Evolutionary conservation across 2,329 filamentous ascomycete genomes (phyloP), one percentile per base, ranked within the genome.

Genomic region (Aspergillus japonicus): DNA sequence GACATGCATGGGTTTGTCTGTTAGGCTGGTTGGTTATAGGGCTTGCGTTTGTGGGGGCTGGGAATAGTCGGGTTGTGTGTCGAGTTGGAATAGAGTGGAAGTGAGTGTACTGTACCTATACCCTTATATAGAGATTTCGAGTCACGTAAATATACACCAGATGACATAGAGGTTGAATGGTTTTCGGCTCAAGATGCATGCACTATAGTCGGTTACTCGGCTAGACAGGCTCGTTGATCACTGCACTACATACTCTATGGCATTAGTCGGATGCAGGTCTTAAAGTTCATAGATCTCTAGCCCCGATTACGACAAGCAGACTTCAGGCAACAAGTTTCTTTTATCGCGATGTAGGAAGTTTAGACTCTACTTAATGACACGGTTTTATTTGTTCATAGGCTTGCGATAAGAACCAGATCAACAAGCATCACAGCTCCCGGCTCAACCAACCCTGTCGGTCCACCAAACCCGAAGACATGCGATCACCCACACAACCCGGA

Each of bases 401-500:
- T 19, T 12, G 14, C 16, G 39, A 44, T 44, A 44, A 35, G 33
- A 35, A 44, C 14, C n/a, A 52, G 33, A 57, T 60, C 59, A 57
- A 56, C 59, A 44, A 19, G 14, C 23, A 50, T 12, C 48, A n/a
- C 24, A 50, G 29, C 39, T 44, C 16, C 39, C 19, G 39, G 39
- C 39, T 44, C 39, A 44, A 44, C n/a, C 16, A 39, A 24, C 39
- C 26, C 50, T 16, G 50, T 52, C 31, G 47, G 33, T 42, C 47
- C 54, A 26, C 35, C n/a, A 29, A 44, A 50, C 19, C 47, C 42
- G 21, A 33, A 60, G 54, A 50, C 57, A 58, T 59, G 44, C 33
- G 42, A 59, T 56, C 57, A 23, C 55, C 26, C 58, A 59, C 44
- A 16, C 57, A 57, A 47, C 49, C 47, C 56, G 39, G 23, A 57